Percentiles rank a stretch among this genome's conserved stretches.
These are phyloP conservation scores for Venturia pyrina DNA, from an alignment of 2,329 filamentous ascomycete species.

Conservation along the genomic window DNA sequence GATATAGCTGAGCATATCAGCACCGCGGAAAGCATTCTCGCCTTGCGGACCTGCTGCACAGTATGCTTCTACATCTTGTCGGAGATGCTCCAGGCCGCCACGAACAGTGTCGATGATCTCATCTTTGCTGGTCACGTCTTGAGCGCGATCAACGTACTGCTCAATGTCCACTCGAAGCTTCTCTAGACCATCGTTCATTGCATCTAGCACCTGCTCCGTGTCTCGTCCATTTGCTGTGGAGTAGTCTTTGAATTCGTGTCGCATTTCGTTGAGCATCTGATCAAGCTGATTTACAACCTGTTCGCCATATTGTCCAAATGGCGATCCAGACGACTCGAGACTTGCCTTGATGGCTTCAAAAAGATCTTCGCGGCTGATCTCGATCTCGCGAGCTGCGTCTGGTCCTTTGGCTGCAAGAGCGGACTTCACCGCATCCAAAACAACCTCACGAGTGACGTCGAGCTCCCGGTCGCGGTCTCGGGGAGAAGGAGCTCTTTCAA, in stretches of 20 bases:
- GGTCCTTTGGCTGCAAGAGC: constrained; percentile 37
- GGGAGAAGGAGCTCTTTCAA: not conserved
- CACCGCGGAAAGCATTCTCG: constrained; percentile 30
- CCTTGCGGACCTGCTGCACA: constrained; percentile 33
- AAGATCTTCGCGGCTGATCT: constrained; percentile 41
- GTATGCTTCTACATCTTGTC: constrained; percentile 48
- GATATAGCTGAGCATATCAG: constrained; percentile 40
- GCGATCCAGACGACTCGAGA: constrained; percentile 42
- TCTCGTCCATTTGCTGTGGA: constrained; percentile 69
- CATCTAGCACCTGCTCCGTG: constrained; percentile 80
- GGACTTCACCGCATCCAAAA: constrained; percentile 49
- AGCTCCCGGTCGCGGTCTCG: constrained; percentile 16
- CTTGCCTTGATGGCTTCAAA: constrained; percentile 49
- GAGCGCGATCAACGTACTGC: constrained; percentile 63
- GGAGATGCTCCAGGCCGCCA: constrained; percentile 54
- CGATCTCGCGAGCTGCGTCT: constrained; percentile 31
- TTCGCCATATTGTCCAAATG: constrained; percentile 45
- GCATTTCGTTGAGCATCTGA: constrained; percentile 50
- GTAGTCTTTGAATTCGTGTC: constrained; percentile 63
- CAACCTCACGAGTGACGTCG: constrained; percentile 42
- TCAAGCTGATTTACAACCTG: constrained; percentile 51
- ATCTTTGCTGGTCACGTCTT: constrained; percentile 61
- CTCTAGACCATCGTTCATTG: constrained; percentile 79
- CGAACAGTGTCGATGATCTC: constrained; percentile 65
- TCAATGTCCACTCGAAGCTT: constrained; percentile 73